Evolutionary conservation across 2,329 filamentous ascomycete species (phyloP).

Genomic region (Emergomyces orientalis): DNA sequence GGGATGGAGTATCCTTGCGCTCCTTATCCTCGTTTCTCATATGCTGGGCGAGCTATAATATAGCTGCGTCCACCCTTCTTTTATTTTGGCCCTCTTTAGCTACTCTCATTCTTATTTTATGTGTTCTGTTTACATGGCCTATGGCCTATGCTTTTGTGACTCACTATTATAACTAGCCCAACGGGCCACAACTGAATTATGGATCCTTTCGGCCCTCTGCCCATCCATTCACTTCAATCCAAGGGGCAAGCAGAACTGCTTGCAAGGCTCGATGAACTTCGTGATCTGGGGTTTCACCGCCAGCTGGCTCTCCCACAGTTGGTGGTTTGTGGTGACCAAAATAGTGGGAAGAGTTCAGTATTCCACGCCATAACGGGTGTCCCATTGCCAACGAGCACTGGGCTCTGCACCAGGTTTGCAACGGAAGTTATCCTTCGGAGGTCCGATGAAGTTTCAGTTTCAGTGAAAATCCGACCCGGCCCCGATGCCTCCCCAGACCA

Average conservation of each 20-base stretch:
- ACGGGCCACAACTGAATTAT: background rate
- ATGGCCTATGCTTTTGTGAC: background rate
- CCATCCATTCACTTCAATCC: slow-evolving; percentile 14
- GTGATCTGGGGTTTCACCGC: slow-evolving; percentile 14
- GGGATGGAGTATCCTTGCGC: background rate
- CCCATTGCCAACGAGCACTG: slow-evolving; percentile 32
- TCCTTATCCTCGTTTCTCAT: background rate
- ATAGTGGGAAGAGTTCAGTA: slow-evolving; percentile 16
- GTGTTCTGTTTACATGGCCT: background rate
- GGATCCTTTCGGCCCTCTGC: slow-evolving; percentile 8
- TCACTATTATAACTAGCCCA: background rate
- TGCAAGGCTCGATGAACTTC: slow-evolving; percentile 16
- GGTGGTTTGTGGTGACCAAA: slow-evolving; percentile 16
- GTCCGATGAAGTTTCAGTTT: slow-evolving; percentile 16
- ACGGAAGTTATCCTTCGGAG: slow-evolving; percentile 48
- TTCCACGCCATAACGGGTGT: slow-evolving; percentile 17
- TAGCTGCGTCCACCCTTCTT: background rate
- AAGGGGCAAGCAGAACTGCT: slow-evolving; percentile 15
- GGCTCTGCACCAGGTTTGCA: slow-evolving; percentile 50
- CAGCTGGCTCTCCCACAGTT: slow-evolving; percentile 14
- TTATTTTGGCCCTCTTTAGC: background rate
- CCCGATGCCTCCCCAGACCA: slow-evolving; percentile 17
- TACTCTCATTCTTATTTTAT: background rate
- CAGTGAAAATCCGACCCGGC: slow-evolving; percentile 20
- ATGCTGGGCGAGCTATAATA: background rate